Evolutionary conservation across 768 basidiomycete species (phyloP).

Genomic region (Naganishia friedmannii): DNA sequence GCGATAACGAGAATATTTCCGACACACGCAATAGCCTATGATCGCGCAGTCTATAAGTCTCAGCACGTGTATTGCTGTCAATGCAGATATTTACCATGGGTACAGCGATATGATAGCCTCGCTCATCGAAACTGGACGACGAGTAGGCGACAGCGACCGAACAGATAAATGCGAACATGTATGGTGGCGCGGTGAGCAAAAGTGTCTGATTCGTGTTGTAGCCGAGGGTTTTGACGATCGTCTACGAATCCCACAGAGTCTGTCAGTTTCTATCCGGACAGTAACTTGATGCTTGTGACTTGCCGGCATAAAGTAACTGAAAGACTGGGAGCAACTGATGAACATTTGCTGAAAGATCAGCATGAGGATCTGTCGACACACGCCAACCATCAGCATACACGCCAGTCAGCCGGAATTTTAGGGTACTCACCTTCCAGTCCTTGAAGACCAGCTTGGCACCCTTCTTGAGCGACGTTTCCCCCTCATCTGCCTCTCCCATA

Average conservation of each 20-base stretch:
- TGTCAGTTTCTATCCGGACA: no score
- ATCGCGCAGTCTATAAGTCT: no score
- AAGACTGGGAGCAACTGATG: constrained; percentile 23
- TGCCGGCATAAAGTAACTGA: constrained; percentile 55
- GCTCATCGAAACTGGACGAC: constrained; percentile 3
- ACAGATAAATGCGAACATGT: constrained; percentile 42
- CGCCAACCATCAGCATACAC: not conserved
- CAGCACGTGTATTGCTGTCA: no score
- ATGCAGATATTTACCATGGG: constrained; percentile 4
- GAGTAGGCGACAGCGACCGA: constrained; percentile 44
- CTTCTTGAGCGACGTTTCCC: constrained; percentile 21
- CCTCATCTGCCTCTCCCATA: constrained; percentile 27
- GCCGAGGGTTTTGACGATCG: constrained; percentile 40
- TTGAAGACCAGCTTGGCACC: constrained; percentile 27
- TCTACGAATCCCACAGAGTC: not conserved
- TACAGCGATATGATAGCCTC: constrained; percentile 21
- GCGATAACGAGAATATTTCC: constrained; percentile 28
- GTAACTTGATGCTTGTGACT: constrained; percentile 34
- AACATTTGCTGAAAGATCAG: constrained; percentile 32
- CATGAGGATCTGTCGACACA: constrained; percentile 14
- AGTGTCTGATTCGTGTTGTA: constrained; percentile 42
- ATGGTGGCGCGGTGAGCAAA: constrained; percentile 41
- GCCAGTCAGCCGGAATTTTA: not conserved
- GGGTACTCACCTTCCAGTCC: constrained; percentile 28
- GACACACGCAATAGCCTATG: constrained; percentile 17